Conservation (phyloP, 495 filamentous ascomycete genomes). For the Aspergillus diversus region DNA sequence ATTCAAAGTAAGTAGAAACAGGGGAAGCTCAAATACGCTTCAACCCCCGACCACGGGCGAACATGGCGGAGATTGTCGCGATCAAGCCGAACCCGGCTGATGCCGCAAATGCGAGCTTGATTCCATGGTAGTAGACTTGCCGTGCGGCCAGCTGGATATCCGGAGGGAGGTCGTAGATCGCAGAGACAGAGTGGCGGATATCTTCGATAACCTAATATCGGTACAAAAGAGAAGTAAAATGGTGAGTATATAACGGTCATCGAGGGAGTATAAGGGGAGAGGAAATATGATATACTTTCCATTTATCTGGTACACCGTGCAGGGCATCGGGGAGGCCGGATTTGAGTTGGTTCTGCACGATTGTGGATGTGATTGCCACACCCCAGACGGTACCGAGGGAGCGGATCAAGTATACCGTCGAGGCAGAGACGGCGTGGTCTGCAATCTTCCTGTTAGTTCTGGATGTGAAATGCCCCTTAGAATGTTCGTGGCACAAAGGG, state of each 20-base stretch:
- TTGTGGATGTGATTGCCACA: slow-evolving; percentile 63
- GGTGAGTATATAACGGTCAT: not conserved
- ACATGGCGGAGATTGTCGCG: no score
- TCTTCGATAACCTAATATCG: slow-evolving; percentile 17
- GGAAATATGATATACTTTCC: slow-evolving; percentile 55
- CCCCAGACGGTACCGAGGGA: slow-evolving; percentile 67
- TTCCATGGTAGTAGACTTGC: slow-evolving; percentile 35
- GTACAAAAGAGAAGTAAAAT: not conserved
- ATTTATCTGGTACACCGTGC: slow-evolving; percentile 65
- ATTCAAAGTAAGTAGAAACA: no score
- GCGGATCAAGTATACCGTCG: slow-evolving; percentile 65
- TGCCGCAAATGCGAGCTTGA: no score
- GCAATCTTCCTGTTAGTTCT: not conserved
- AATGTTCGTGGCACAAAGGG: not conserved
- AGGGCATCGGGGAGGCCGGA: slow-evolving; percentile 59
- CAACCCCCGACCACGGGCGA: no score
- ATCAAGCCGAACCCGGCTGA: no score
- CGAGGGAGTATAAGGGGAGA: slow-evolving; percentile 29
- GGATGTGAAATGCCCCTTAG: not conserved
- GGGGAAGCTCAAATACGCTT: no score
- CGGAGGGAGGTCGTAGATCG: slow-evolving; percentile 54
- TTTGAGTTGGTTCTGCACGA: slow-evolving; percentile 66
- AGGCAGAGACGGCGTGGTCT: slow-evolving; percentile 69
- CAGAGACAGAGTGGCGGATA: slow-evolving; percentile 64
- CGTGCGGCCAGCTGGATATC: slow-evolving; percentile 63